Base-by-base conservation (phyloP, 257 asterid species). In the Avicennia marina region DNA sequence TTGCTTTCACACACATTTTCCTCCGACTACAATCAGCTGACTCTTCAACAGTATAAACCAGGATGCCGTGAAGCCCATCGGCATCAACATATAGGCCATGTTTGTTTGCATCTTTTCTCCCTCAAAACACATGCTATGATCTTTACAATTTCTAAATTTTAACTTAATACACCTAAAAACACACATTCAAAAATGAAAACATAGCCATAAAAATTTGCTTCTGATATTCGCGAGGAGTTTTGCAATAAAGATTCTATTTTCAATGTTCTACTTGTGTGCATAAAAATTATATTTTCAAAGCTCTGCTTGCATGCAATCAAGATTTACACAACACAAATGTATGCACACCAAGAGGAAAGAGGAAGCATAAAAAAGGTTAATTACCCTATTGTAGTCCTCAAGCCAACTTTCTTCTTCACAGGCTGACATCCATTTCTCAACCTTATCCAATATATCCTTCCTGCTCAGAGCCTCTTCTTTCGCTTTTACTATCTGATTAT, bases 391-490 rank as follows among this genome's bases (percentile, higher is more conserved):
- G 76, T 93, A 89, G 72, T 93, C 99, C 65, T 93, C 99, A 55
- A 89, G 96, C 97, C 68, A 69, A 46, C 75, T 70, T 70, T 70
- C 75, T 64, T 63, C 75, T 64, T 93, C 97, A 73, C 99, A 93
- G 2, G 75, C 71, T 12, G 71, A 70, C 75, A 70, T 63, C 75
- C 71, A 70, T 25, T 70, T 70, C 53, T 70, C 99, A 72, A 93
- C 99, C 78, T 93, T 93, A 56, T 89, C 99, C 84, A 93, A 68
- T 78, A 93, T 93, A 18, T 89, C 99, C 70, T 74, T 93, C 81
- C 99, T 77, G 71, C 96, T 93, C 20, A 65, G 31, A 46, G 97
- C 87, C 83, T 89, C 97, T 69, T 89, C 97, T 76, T 82, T 93
- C 39, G 97, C 99, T 45, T 75, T 86, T 32, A 67, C 71, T 31